These are phyloP conservation scores for Apium graveolens DNA, from an alignment of 129 eudicot genomes.

Conservation along the genomic window DNA sequence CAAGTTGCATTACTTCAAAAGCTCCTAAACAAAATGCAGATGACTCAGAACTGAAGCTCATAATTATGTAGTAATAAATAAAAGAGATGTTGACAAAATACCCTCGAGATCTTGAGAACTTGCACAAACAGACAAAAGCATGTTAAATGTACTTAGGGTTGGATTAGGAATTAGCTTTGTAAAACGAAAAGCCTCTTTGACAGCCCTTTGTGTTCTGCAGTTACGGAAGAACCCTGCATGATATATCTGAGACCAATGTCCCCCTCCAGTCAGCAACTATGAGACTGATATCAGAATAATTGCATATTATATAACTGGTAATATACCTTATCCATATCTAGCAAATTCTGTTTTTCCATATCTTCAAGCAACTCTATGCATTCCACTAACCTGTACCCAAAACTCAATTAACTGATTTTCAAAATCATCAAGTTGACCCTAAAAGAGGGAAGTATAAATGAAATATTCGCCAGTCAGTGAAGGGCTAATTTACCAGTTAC, in stretches of 20 bases:
- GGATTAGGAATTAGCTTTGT: conserved; percentile 72
- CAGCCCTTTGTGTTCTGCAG: conserved; percentile 78
- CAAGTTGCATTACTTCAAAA: conserved; percentile 59
- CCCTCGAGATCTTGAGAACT: conserved; percentile 73
- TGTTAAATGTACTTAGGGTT: conserved; percentile 87
- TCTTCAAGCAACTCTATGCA: conserved; percentile 85
- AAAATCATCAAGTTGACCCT: conserved; percentile 11
- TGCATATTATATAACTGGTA: background rate
- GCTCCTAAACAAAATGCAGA: conserved; percentile 49
- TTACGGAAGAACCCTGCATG: conserved; percentile 58
- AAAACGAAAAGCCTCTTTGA: conserved; percentile 85
- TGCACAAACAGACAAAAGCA: conserved; percentile 91
- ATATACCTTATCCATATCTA: conserved; percentile 84
- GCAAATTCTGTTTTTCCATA: conserved; percentile 55
- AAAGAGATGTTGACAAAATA: conserved; percentile 19
- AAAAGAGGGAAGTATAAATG: conserved; percentile 12
- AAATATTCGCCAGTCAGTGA: conserved; percentile 7
- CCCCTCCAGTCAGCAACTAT: conserved; percentile 13
- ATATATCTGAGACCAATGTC: conserved; percentile 55
- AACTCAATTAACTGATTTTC: conserved; percentile 9
- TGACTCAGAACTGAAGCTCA: conserved; percentile 2
- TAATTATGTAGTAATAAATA: background rate
- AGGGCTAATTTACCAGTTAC: conserved; percentile 1
- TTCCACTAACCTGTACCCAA: conserved; percentile 58
- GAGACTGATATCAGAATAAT: background rate